Conservation (phyloP, 192 early-diverging fungal genomes). For the Obelidium mucronatum region DNA sequence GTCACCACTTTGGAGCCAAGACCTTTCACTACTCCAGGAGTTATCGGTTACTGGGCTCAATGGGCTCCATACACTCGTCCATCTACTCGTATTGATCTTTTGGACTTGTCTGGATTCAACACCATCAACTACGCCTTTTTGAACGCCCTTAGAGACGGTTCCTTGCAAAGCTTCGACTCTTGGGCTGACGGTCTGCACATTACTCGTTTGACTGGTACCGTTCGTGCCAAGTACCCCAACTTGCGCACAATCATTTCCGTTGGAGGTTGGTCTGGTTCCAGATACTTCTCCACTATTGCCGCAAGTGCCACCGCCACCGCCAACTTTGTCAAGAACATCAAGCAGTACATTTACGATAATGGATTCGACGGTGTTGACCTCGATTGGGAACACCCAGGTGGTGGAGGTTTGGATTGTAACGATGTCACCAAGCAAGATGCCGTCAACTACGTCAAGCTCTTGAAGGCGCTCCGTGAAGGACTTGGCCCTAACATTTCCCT, state of each 20-base stretch:
- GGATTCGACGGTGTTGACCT: no score
- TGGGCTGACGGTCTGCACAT: background rate
- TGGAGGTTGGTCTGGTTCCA: background rate
- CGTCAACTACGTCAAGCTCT: constrained; percentile 64
- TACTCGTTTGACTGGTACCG: background rate
- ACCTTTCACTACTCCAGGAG: no score
- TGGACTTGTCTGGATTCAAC: background rate
- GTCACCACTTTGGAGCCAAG: no score
- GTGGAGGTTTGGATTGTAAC: constrained; percentile 63
- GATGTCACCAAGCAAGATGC: constrained; percentile 56
- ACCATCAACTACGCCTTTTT: background rate
- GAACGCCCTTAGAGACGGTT: background rate
- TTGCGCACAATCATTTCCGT: background rate
- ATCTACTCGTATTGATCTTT: no score
- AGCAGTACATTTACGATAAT: no score
- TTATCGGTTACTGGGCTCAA: no score
- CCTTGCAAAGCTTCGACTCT: background rate
- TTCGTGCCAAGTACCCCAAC: background rate
- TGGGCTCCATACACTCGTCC: no score
- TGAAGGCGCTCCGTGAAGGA: constrained; percentile 64
- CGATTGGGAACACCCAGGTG: no score
- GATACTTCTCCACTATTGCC: background rate
- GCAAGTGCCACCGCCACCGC: background rate
- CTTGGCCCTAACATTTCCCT: constrained; percentile 63
- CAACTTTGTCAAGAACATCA: no score